phyloP scores from a whole-genome alignment of 2,329 filamentous ascomycete genomes.

The Trichoderma endophyticum region DNA sequence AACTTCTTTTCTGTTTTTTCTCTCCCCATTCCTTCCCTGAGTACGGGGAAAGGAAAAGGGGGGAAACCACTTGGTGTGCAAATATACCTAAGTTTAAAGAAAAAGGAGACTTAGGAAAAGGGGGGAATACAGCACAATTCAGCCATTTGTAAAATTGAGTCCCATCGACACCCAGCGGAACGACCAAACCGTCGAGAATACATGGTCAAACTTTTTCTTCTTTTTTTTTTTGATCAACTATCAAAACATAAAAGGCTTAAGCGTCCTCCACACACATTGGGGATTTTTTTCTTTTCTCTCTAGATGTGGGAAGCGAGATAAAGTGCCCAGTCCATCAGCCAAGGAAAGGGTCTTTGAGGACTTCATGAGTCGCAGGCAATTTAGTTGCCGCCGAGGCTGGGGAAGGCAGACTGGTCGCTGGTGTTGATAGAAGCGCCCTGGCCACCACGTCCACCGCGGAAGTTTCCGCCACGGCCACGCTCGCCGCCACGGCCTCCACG shows the following conservation, averaged over 20 bases:
- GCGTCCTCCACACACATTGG: conserved; percentile 16
- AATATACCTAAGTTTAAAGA: neutral
- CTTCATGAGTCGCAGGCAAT: conserved; percentile 20
- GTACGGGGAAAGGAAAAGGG: neutral
- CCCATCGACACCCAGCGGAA: conserved; percentile 12
- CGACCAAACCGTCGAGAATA: conserved; percentile 25
- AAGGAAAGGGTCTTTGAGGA: conserved; percentile 18
- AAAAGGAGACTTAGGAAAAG: neutral
- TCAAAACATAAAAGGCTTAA: conserved; percentile 31
- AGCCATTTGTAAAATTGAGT: conserved; percentile 27
- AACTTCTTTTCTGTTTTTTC: neutral
- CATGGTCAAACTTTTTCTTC: conserved; percentile 26
- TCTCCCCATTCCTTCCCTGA: neutral
- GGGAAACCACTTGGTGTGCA: neutral
- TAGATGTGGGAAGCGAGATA: conserved; percentile 11
- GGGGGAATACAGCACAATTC: neutral
- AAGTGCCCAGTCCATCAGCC: conserved; percentile 17
- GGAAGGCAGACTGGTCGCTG: conserved; percentile 57
- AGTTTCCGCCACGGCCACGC: conserved; percentile 44
- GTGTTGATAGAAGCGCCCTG: conserved; percentile 49
- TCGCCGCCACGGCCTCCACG: conserved; percentile 52
- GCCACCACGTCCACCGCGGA: conserved; percentile 43
- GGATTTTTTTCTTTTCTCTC: neutral
- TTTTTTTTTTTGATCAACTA: conserved; percentile 29
- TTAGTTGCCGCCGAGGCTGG: conserved; percentile 57